Conservation (phyloP, 129 eudicot species). For the Helianthus annuus region HanXRQr2.0-SUNRISE NC_035441.2:27553403-27553902, state of each 20-base stretch:
- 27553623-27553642: not conserved
- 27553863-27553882: too few relatives aligned
- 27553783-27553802: too few relatives aligned
- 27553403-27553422: constrained; percentile 17
- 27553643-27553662: not conserved
- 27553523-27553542: constrained; percentile 31
- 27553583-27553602: constrained; percentile 22
- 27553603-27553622: too few relatives aligned
- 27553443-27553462: constrained; percentile 1
- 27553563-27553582: constrained; percentile 16
- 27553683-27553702: not conserved
- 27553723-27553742: not conserved
- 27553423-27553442: constrained; percentile 21
- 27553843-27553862: too few relatives aligned
- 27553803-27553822: too few relatives aligned
- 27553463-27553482: not conserved
- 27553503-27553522: not conserved
- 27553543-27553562: constrained; percentile 28
- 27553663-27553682: not conserved
- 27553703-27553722: not conserved
- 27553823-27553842: too few relatives aligned
- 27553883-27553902: too few relatives aligned
- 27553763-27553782: too few relatives aligned
- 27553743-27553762: too few relatives aligned
- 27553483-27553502: not conserved